A percentile compares a stretch with the other conserved stretches of the same genome.
Conservation (phyloP, 352 stramenopile genomes). For the Globisporangium cylindrosporum region DNA sequence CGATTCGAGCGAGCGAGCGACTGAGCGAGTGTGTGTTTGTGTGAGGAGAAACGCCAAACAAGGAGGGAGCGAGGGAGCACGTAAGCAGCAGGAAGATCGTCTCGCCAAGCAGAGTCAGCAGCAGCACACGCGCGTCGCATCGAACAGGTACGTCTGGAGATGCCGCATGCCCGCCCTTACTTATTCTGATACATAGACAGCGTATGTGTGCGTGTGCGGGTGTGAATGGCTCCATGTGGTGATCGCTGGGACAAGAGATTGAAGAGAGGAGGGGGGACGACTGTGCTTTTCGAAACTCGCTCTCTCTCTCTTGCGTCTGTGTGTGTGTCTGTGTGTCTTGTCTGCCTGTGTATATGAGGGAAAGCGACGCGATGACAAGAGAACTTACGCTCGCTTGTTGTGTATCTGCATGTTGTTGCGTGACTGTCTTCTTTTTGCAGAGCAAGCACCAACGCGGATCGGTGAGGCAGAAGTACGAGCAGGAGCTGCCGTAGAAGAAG, state of each 20-base stretch:
- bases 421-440: background rate
- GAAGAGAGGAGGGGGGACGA: background rate
- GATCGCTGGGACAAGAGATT: conserved; percentile 8
- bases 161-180: background rate
- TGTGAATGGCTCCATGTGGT: background rate
- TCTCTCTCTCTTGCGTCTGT: conserved; percentile 10
- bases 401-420: background rate
- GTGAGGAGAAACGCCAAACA: conserved; percentile 12
- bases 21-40: conserved; percentile 2
- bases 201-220: background rate
- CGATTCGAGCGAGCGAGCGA: conserved; percentile 2
- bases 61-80: background rate
- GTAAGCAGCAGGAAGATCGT: conserved; percentile 13
- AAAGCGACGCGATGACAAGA: conserved; percentile 1
- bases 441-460: conserved; percentile 2
- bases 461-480: background rate
- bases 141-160: conserved; percentile 4
- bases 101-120: conserved; percentile 4
- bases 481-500: conserved; percentile 1
- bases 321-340: conserved; percentile 5
- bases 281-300: conserved; percentile 15
- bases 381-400: conserved; percentile 13
- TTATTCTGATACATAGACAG: conserved; percentile 12
- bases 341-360: conserved; percentile 13
- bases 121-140: conserved; percentile 1